These are phyloP conservation scores for Kazachstania sp. DNA, from an alignment of 1,139 yeast species.

Conservation along the genomic window DNA sequence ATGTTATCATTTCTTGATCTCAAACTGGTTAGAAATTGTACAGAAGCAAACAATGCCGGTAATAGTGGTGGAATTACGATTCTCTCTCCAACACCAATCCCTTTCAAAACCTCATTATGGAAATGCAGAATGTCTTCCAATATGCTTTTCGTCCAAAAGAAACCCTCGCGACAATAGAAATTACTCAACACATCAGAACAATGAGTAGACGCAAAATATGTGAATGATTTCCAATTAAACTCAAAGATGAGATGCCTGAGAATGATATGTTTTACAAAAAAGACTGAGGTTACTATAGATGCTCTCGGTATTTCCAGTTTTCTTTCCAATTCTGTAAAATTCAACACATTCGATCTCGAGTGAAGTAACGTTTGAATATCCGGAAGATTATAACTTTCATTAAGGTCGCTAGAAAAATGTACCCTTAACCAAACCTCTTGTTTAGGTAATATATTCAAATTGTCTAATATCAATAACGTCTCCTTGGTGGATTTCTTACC, in stretches of 20 bases:
- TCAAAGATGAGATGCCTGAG: conserved; percentile 1
- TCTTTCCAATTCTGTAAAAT: conserved; percentile 1
- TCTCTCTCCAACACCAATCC: not conserved
- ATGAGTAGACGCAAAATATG: not conserved
- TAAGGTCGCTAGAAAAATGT: not conserved
- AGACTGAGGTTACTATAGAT: not conserved
- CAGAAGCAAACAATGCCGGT: conserved; percentile 1
- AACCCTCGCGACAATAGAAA: not conserved
- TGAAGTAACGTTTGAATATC: not conserved
- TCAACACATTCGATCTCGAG: not conserved
- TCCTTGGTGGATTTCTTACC: not conserved
- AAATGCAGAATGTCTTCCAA: not conserved
- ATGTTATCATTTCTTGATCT: not conserved
- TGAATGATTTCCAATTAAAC: not conserved
- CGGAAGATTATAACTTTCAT: conserved; percentile 1
- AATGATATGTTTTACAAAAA: conserved; percentile 1
- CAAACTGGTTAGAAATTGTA: not conserved
- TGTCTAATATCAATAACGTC: conserved; percentile 1
- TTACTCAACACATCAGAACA: not conserved
- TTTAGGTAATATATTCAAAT: not conserved
- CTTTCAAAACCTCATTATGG: not conserved
- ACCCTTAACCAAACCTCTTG: not conserved
- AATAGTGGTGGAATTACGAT: conserved; percentile 1
- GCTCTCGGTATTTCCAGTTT: not conserved
- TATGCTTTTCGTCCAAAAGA: not conserved